These are phyloP conservation scores for Aspergillus neotritici DNA, from an alignment of 2,329 filamentous ascomycete genomes.

Conservation along the genomic window DNA sequence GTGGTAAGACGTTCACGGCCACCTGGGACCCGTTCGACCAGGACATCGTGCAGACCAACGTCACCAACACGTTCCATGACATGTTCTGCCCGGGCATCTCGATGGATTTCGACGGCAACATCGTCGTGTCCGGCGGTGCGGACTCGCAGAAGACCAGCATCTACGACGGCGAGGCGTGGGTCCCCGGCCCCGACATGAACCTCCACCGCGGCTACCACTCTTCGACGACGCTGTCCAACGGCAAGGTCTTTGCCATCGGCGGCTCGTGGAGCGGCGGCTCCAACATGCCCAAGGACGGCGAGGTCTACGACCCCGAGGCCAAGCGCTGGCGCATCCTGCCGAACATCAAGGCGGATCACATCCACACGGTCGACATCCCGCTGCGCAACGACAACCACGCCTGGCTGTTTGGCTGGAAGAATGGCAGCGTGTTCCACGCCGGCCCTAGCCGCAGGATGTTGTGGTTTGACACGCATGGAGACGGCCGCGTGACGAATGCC, in stretches of 20 bases:
- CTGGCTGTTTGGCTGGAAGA: conserved; percentile 16
- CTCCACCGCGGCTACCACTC: conserved; percentile 51
- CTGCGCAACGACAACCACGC: conserved; percentile 30
- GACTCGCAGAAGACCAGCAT: conserved; percentile 46
- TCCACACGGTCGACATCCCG: conserved; percentile 47
- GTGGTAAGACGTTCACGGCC: conserved; percentile 15
- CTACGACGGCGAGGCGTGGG: conserved; percentile 42
- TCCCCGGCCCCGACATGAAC: conserved; percentile 39
- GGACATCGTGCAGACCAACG: conserved; percentile 28
- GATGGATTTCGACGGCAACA: conserved; percentile 19
- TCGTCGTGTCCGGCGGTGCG: conserved; percentile 52
- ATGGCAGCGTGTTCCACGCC: conserved; percentile 43
- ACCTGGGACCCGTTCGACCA: conserved; percentile 24
- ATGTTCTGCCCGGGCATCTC: conserved; percentile 27
- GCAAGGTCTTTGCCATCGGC: conserved; percentile 54
- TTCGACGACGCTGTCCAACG: conserved; percentile 47
- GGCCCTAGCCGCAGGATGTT: conserved; percentile 52
- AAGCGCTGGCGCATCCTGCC: conserved; percentile 45
- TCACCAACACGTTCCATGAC: conserved; percentile 23
- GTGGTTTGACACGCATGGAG: conserved; percentile 49
- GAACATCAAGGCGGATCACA: conserved; percentile 43
- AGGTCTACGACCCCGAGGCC: conserved; percentile 46
- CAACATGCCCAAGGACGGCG: conserved; percentile 49
- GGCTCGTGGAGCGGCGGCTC: conserved; percentile 51
- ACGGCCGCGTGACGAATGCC: conserved; percentile 23